Conservation (phyloP, 164 flowering plant species). For the Nymphaea thermarum region DNA sequence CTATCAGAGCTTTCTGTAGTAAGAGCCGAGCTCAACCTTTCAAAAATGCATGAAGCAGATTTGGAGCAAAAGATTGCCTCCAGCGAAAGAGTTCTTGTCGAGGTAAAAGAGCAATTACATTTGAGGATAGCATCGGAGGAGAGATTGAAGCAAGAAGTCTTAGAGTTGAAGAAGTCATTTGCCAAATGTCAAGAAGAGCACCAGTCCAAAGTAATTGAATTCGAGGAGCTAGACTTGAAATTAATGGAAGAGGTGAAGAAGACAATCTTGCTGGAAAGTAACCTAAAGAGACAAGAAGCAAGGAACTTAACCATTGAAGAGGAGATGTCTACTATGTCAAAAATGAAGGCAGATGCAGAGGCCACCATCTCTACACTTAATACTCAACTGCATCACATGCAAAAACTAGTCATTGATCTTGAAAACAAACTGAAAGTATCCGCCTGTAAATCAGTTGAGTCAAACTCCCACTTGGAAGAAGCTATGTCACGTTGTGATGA, state of each 20-base stretch:
- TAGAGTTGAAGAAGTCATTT: slow-evolving; percentile 27
- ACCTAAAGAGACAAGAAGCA: slow-evolving; percentile 26
- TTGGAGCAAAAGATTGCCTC: slow-evolving; percentile 40
- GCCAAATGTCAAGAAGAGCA: slow-evolving; percentile 42
- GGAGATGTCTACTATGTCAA: slow-evolving; percentile 26
- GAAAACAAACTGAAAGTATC: slow-evolving; percentile 57
- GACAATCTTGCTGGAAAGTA: slow-evolving; percentile 29
- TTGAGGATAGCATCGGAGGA: slow-evolving; percentile 40
- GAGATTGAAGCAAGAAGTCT: slow-evolving; percentile 40
- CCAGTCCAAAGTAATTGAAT: slow-evolving; percentile 32
- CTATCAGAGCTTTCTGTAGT: slow-evolving; percentile 36
- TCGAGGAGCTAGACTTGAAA: slow-evolving; percentile 44
- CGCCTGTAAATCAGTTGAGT: slow-evolving; percentile 43
- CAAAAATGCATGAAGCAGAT: slow-evolving; percentile 39
- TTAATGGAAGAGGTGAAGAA: slow-evolving; percentile 38
- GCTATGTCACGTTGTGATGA: slow-evolving; percentile 53
- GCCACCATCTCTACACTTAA: slow-evolving; percentile 36
- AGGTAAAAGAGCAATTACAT: slow-evolving; percentile 47
- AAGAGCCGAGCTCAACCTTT: slow-evolving; percentile 40
- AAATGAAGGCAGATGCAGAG: slow-evolving; percentile 51
- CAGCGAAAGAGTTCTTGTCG: slow-evolving; percentile 30
- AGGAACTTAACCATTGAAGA: slow-evolving; percentile 22
- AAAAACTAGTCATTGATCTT: slow-evolving; percentile 41
- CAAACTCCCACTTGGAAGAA: slow-evolving; percentile 51
- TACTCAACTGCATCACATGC: slow-evolving; percentile 19